Base-by-base conservation (phyloP, 1,284 basidiomycete species). In the Naganishia sp. region DNA sequence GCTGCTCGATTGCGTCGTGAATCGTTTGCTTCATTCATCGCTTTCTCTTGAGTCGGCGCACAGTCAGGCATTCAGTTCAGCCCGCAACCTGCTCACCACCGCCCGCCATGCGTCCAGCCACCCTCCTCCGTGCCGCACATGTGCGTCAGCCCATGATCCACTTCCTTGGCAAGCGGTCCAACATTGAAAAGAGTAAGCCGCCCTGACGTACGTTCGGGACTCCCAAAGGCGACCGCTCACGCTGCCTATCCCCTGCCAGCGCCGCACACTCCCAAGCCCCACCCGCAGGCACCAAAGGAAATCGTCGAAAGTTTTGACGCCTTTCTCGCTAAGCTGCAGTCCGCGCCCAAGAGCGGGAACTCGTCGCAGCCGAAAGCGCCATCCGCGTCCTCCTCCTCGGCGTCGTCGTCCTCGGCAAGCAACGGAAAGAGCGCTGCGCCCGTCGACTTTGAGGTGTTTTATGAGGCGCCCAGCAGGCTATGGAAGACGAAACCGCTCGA, bases 281-380 rank as follows among this genome's bases (percentile, higher is more conserved):
- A 93, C 77, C 91, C 90, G 1, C 84, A 84, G 50, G 90, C 90
- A 28, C 89, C 90, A 25, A 75, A 82, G 69, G 89, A 91, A 73
- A 80, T 87, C 68, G 86, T 84, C 73, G 83, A 86, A 66, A 78
- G 81, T 18, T 90, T 90, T 74, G 77, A 84, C 21, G 83, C 84
- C 44, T 87, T 87, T 72, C 71, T 86, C 50, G 82, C 82, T 70
- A 86, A 84, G 75, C 81, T 83, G 67, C 78, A 83, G 70, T 75
- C 81, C 10, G 78, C 81, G n/a, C 36, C 36, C 13, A 28, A 28
- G 28, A 76, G 76, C 5, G 42, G 46, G n/a, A 68, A 68, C 18
- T 33, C 61, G 10, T 53, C 65, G 18, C 55, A 64, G n/a, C 72
- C 75, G 6, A 28, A 28, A 28, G 69, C 72, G 5, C 74, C 73